Conservation (phyloP, 2,329 filamentous ascomycete genomes). For the Aspergillus thermomutatus region DNA sequence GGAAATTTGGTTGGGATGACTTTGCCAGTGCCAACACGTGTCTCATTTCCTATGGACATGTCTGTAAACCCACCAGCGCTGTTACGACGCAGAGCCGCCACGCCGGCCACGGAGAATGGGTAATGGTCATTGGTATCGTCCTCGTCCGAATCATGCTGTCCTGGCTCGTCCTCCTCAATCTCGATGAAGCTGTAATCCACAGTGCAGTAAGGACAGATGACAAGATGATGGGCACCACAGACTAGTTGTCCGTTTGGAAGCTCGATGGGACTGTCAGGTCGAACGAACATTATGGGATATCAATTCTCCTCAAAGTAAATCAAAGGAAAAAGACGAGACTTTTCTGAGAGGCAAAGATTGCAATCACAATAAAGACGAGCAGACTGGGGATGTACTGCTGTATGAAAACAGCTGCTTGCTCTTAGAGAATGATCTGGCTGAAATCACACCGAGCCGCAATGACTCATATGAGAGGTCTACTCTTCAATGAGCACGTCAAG, state of each 20-base stretch:
- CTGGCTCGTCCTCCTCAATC: not conserved
- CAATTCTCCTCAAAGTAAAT: not conserved
- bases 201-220: slow-evolving; percentile 31
- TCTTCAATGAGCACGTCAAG: too few species aligned
- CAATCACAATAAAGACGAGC: too few species aligned
- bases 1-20: slow-evolving; percentile 34
- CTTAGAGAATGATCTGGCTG: too few species aligned
- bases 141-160: too few species aligned
- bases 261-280: slow-evolving; percentile 13
- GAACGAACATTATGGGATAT: slow-evolving; percentile 1
- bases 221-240: slow-evolving; percentile 33
- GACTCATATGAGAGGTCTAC: too few species aligned
- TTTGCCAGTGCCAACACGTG: slow-evolving; percentile 25
- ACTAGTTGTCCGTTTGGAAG: slow-evolving; percentile 36
- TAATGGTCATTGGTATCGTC: too few species aligned
- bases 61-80: not conserved
- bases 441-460: too few species aligned
- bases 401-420: too few species aligned
- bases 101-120: too few species aligned
- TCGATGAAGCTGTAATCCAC: slow-evolving; percentile 38
- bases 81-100: not conserved
- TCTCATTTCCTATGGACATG: not conserved
- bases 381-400: too few species aligned
- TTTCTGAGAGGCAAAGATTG: too few species aligned
- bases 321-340: too few species aligned